phyloP scores from a whole-genome alignment of 345 rosid genomes.

The Pseudoturritis turrita region DNA sequence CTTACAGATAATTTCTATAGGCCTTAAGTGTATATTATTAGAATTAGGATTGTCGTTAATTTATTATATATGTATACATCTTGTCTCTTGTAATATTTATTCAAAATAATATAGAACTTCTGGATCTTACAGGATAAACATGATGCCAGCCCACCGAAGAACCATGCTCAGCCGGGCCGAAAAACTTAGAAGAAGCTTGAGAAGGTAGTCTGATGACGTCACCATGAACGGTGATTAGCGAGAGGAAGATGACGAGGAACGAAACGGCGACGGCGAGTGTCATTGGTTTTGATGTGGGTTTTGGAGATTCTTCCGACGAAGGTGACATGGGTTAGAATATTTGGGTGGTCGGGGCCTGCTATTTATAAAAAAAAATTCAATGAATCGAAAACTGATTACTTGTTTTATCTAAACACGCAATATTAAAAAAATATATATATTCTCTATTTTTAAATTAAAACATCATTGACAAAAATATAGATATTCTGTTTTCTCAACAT shows the following conservation, averaged over 20 bases:
- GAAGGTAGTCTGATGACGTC: conserved; percentile 59
- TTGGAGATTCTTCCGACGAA: background rate
- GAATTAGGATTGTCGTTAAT: too few species aligned
- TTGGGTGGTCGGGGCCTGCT: background rate
- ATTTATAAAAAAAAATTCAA: background rate
- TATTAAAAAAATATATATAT: too few species aligned
- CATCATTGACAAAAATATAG: too few species aligned
- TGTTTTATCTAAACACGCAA: conserved; percentile 12
- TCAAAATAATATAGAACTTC: too few species aligned
- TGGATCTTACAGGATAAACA: conserved; percentile 25
- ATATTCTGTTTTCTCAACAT: too few species aligned
- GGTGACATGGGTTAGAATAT: conserved; percentile 18
- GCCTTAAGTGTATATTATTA: too few species aligned
- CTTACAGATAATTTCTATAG: too few species aligned
- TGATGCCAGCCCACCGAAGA: conserved; percentile 64
- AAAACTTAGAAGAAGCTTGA: conserved; percentile 52
- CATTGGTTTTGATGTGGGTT: conserved; percentile 35
- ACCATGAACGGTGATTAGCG: conserved; percentile 28
- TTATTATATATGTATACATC: too few species aligned
- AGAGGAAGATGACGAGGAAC: conserved; percentile 25
- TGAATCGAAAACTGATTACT: background rate
- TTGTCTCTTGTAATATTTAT: too few species aligned
- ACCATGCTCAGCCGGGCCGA: conserved; percentile 28
- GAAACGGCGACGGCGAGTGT: conserved; percentile 17
- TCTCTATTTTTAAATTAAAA: too few species aligned